Percentiles rank a stretch among this genome's conserved stretches.
These are phyloP conservation scores for Daldinia eschscholtzii DNA, from an alignment of 2,329 filamentous ascomycete genomes.

Conservation along the genomic window DNA sequence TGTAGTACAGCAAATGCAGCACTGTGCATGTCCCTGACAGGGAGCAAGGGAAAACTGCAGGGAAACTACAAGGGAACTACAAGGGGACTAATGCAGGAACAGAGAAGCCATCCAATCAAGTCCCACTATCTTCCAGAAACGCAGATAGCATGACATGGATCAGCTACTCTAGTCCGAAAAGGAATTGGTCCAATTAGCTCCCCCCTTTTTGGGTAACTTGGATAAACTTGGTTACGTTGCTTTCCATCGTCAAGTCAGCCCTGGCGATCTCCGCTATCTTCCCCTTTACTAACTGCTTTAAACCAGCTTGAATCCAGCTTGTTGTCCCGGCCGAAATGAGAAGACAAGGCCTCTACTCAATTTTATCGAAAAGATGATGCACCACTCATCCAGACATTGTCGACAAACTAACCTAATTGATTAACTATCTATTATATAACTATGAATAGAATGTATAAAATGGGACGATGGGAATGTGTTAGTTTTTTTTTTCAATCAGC, in stretches of 20 bases:
- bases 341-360: constrained; percentile 9
- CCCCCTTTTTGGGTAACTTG: constrained; percentile 17
- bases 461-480: background rate
- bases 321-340: constrained; percentile 24
- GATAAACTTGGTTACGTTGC: constrained; percentile 30
- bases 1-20: constrained; percentile 16
- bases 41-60: background rate
- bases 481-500: background rate
- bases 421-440: background rate
- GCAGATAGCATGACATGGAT: constrained; percentile 34
- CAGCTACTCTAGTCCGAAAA: constrained; percentile 29
- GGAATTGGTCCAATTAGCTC: constrained; percentile 28
- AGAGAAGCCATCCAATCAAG: constrained; percentile 35
- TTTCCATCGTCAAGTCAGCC: constrained; percentile 24
- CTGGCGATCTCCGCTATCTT: constrained; percentile 20
- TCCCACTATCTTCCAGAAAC: constrained; percentile 4
- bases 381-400: background rate
- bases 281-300: constrained; percentile 30
- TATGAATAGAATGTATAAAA: constrained; percentile 7
- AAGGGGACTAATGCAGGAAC: constrained; percentile 44
- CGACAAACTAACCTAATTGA: background rate
- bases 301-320: constrained; percentile 16
- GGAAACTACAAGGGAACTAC: background rate
- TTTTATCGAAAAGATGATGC: background rate
- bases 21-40: constrained; percentile 35